phyloP scores from a whole-genome alignment of 352 stramenopile species.

The Pythium phragmiticola region DNA sequence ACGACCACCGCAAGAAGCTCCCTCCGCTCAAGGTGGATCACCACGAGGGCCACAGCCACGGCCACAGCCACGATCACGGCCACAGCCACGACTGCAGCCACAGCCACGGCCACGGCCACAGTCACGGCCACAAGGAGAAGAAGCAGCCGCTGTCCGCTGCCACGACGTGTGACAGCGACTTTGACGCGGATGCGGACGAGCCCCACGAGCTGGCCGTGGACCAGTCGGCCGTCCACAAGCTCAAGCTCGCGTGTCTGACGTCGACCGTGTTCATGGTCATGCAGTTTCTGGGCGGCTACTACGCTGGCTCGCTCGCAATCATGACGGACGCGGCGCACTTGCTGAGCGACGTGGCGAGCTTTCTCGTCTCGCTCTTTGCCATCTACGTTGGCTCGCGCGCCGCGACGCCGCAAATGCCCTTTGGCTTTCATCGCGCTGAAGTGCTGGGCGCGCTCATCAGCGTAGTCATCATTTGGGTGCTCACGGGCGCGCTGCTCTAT shows the following conservation, averaged over 20 bases:
- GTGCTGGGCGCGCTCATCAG: slow-evolving; percentile 95
- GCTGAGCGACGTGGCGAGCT: slow-evolving; percentile 77
- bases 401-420: slow-evolving; percentile 78
- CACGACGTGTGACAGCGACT: no score
- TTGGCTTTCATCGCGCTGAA: slow-evolving; percentile 96
- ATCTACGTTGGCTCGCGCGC: slow-evolving; percentile 69
- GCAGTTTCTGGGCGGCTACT: slow-evolving; percentile 93
- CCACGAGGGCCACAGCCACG: slow-evolving; percentile 20
- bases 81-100: slow-evolving; percentile 35
- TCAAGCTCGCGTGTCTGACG: slow-evolving; percentile 73
- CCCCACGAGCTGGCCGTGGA: slow-evolving; percentile 30
- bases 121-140: slow-evolving; percentile 24
- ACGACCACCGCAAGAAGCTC: slow-evolving; percentile 10
- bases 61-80: slow-evolving; percentile 34
- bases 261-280: slow-evolving; percentile 95
- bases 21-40: slow-evolving; percentile 24
- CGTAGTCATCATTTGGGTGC: slow-evolving; percentile 92
- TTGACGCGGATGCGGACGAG: slow-evolving; percentile 15
- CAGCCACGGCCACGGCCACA: slow-evolving; percentile 26
- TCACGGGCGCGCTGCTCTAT: slow-evolving; percentile 91
- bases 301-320: slow-evolving; percentile 94
- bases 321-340: slow-evolving; percentile 88
- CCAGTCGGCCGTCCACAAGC: slow-evolving; percentile 59
- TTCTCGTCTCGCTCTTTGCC: slow-evolving; percentile 80
- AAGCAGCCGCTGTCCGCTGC: slow-evolving; percentile 7